Evolutionary conservation across 1,284 basidiomycete genomes (phyloP).

Genomic region (Ustilago nuda): DNA sequence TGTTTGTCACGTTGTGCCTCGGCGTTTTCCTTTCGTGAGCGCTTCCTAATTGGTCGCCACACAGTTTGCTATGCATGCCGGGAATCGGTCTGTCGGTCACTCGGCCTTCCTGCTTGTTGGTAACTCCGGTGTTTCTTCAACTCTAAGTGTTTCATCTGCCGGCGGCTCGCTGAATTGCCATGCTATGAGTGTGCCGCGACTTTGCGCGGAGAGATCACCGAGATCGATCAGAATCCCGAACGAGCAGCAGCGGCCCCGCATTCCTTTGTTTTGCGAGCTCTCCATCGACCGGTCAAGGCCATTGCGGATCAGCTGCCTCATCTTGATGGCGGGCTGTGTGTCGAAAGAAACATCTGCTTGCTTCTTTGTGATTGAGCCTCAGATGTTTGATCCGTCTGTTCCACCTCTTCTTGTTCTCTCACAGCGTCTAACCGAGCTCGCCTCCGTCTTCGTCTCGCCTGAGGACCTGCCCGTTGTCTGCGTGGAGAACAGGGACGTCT

Average conservation of each 20-base stretch:
- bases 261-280: conserved; percentile 1
- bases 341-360: neutral
- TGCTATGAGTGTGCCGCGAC: too few species aligned
- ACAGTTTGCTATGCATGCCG: too few species aligned
- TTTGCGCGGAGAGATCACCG: neutral
- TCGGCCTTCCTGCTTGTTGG: too few species aligned
- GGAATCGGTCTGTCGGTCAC: too few species aligned
- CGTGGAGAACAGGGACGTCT: neutral
- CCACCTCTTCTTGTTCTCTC: conserved; percentile 2
- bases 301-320: neutral
- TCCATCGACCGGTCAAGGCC: conserved; percentile 11
- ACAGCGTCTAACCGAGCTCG: conserved; percentile 27
- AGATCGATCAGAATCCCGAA: neutral
- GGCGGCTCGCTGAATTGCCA: neutral
- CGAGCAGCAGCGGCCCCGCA: neutral
- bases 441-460: conserved; percentile 23
- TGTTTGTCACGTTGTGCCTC: too few species aligned
- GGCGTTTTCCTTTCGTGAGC: too few species aligned
- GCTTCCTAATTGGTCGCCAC: too few species aligned
- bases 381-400: conserved; percentile 11
- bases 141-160: neutral
- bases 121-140: too few species aligned
- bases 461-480: neutral
- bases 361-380: neutral
- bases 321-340: neutral